Base-by-base conservation (phyloP, 2,329 filamentous ascomycete genomes). In the Thelonectria rubi region DNA sequence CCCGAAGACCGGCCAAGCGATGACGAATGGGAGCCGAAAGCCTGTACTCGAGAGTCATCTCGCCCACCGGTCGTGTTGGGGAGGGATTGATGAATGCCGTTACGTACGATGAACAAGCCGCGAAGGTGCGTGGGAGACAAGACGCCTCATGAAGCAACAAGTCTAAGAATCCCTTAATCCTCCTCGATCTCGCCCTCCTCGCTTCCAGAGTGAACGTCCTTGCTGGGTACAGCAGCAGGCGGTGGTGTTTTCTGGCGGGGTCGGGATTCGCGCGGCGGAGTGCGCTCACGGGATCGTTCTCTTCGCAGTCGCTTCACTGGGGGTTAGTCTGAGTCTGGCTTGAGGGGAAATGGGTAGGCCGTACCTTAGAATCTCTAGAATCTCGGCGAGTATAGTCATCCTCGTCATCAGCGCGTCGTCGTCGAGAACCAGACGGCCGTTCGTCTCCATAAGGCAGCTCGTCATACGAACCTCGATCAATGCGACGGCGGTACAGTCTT, bases 141-240 rank as follows among this genome's bases (percentile, higher is more conserved):
- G 52, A 54, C 40, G 18, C 50, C 53, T 61, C 48, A 52, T 30
- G 57, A 47, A 46, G 42, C 30, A 42, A 63, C 30, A 55, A 52
- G 48, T 43, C 17, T n/a, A 30, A 30, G 26, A 32, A 54, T 45
- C 46, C 60, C 54, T 24, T 56, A 45, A 34, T 73, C 86, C 82
- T 98, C 94, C 78, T 97, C 95, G 71, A 99, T 98, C 81, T 99
- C 95, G 54, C 95, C 95, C 78, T 99, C 95, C 79, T 99, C 95
- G 73, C 94, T 97, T 55, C 95, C 95, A 61, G 83, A 86, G 49
- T 83, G 81, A 53, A 87, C 82, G 66, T 91, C 88, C 71, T 80
- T 80, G 39, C 66, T 62, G n/a, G 65, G 60, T 40, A 72, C 67
- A 24, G 43, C 20, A 46, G 15, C 10, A 11, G 81, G 81, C 43